phyloP scores from a whole-genome alignment of 306 rosid genomes.

The Mimosa bimucronata region DNA sequence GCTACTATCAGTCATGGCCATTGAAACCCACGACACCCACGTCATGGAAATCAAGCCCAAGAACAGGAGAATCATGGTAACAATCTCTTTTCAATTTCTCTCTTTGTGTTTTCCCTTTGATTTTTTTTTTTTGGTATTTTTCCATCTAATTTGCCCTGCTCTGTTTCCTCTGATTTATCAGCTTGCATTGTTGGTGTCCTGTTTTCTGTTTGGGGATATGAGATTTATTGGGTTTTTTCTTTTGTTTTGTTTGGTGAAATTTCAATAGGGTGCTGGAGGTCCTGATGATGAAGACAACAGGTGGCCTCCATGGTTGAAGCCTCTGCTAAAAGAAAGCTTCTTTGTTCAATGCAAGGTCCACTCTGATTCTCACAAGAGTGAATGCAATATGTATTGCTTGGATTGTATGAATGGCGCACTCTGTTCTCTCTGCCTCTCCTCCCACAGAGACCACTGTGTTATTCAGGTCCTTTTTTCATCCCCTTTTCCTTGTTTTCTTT shows the following conservation, averaged over 20 bases:
- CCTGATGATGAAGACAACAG: constrained; percentile 83
- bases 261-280: constrained; percentile 84
- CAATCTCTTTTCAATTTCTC: not conserved
- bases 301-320: constrained; percentile 99
- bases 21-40: constrained; percentile 74
- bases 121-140: not conserved
- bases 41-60: constrained; percentile 94
- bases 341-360: constrained; percentile 94
- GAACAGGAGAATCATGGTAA: constrained; percentile 90
- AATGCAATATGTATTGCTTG: constrained; percentile 97
- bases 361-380: constrained; percentile 93
- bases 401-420: constrained; percentile 94
- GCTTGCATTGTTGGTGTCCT: constrained; percentile 27
- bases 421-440: constrained; percentile 83
- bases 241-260: not conserved
- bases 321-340: constrained; percentile 78
- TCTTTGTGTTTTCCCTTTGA: not conserved
- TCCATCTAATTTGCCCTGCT: constrained; percentile 26
- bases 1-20: constrained; percentile 61
- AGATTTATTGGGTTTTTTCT: not conserved
- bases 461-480: constrained; percentile 64
- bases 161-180: constrained; percentile 11
- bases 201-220: not conserved
- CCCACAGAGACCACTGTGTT: constrained; percentile 87
- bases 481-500: no score